A percentile compares a stretch with the other conserved stretches of the same genome.
These are phyloP conservation scores for Candida alai DNA, from an alignment of 805 yeast genomes.

Conservation along the genomic window DNA sequence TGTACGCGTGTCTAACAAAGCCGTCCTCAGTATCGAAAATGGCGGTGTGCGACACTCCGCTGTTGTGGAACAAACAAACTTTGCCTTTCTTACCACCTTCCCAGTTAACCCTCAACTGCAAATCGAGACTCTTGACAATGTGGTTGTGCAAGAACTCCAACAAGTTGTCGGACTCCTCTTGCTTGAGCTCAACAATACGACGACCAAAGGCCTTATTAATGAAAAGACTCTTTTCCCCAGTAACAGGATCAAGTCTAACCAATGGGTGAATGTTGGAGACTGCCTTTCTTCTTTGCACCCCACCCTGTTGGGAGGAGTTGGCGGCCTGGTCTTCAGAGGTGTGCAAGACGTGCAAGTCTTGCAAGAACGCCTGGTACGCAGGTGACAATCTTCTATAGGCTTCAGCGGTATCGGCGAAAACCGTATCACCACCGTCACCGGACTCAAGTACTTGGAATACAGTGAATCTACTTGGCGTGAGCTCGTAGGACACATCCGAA, in stretches of 20 bases:
- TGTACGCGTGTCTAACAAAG: slow-evolving; percentile 65
- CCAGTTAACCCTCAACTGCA: slow-evolving; percentile 70
- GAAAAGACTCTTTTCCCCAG: slow-evolving; percentile 55
- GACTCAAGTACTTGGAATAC: slow-evolving; percentile 60
- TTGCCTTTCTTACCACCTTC: slow-evolving; percentile 48
- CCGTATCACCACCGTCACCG: slow-evolving; percentile 73
- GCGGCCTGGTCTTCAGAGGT: slow-evolving; percentile 68
- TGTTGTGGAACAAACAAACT: slow-evolving; percentile 77
- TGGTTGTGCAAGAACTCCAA: slow-evolving; percentile 54
- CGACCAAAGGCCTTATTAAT: slow-evolving; percentile 61
- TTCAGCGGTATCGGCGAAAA: slow-evolving; percentile 67
- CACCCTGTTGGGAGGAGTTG: slow-evolving; percentile 52
- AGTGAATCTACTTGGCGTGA: slow-evolving; percentile 70
- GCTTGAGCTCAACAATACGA: slow-evolving; percentile 66
- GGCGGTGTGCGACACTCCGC: slow-evolving; percentile 67
- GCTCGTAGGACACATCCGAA: slow-evolving; percentile 71
- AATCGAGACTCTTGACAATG: slow-evolving; percentile 51
- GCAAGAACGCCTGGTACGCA: slow-evolving; percentile 52
- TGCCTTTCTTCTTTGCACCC: slow-evolving; percentile 61
- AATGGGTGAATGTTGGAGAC: slow-evolving; percentile 66
- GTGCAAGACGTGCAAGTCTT: slow-evolving; percentile 64
- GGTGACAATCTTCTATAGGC: slow-evolving; percentile 73
- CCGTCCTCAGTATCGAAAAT: slow-evolving; percentile 69
- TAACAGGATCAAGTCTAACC: slow-evolving; percentile 70
- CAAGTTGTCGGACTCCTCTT: slow-evolving; percentile 63